Evolutionary conservation across 2,329 filamentous ascomycete genomes (phyloP), one percentile per base, ranked within the genome.

Genomic region (Colletotrichum sojae): DNA sequence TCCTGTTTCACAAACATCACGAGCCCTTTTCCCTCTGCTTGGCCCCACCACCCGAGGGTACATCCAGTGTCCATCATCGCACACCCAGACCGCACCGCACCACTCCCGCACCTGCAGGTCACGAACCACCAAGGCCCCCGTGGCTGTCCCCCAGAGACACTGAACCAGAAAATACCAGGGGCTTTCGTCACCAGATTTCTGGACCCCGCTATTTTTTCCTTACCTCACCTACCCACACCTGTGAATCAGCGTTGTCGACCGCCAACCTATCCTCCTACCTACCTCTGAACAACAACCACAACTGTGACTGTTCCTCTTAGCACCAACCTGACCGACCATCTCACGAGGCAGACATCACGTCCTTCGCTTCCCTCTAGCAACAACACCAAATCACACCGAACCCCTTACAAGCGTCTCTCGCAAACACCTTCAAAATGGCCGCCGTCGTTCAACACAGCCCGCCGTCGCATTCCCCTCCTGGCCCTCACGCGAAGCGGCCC

Each of bases 391-490:
- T 4, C 27, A 39, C 8, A 36, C n/a, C 45, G 25, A 27, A 18
- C 52, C 15, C n/a, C 49, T 16, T 43, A 43, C 40, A 36, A 36
- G 40, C 43, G 59, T 54, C 31, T 20, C n/a, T 36, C 40, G 49
- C 54, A 52, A 36, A 54, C 54, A 56, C 22, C 69, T 69, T 71
- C 76, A 79, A 73, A 63, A 85, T 85, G 83, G 79, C 83, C 67
- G 78, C 83, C 49, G 73, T 75, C 67, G 76, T 83, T 49, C 77
- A 82, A 46, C 76, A 74, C 45, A 78, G 73, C 69, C 77, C 82
- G 9, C 76, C 80, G 31, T 71, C 79, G 57, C 83, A 85, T 71
- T 80, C 81, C 61, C 83, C 84, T 72, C 81, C 82, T 22, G 77
- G 78, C 31, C 78, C 77, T 43, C 78, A 82, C 71, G 76, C 73